A percentile compares a stretch with the other conserved stretches of the same genome.
Evolutionary conservation across 2,329 filamentous ascomycete species (phyloP).

Genomic region (Colletotrichum orbiculare): DNA sequence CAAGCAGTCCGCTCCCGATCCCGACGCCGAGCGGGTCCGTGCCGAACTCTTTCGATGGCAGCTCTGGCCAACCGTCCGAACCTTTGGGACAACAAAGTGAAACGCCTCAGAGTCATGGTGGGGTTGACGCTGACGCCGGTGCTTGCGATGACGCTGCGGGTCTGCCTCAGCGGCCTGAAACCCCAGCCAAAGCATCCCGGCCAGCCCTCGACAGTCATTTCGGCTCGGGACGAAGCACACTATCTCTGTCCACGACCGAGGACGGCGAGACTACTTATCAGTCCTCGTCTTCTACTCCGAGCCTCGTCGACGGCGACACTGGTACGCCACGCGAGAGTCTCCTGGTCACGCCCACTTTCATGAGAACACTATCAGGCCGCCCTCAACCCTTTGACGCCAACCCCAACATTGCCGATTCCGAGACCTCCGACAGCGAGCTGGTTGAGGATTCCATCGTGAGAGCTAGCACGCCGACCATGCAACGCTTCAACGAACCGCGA

Average conservation of each 20-base stretch:
- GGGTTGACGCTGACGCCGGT: conserved; percentile 26
- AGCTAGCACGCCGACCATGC: conserved; percentile 30
- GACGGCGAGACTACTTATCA: conserved; percentile 34
- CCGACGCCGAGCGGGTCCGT: conserved; percentile 22
- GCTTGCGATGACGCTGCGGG: conserved; percentile 21
- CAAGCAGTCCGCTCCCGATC: conserved; percentile 26
- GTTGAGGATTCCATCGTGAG: conserved; percentile 24
- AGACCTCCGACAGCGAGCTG: conserved; percentile 33
- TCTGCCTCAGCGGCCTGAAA: conserved; percentile 32
- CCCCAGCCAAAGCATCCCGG: conserved; percentile 26
- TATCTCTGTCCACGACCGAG: conserved; percentile 30
- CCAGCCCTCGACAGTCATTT: conserved; percentile 6
- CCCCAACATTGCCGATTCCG: conserved; percentile 29
- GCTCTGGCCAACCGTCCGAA: conserved; percentile 33
- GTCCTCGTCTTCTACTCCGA: conserved; percentile 39
- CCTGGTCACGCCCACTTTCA: conserved; percentile 37
- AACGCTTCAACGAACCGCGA: conserved; percentile 32
- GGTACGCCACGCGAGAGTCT: conserved; percentile 39
- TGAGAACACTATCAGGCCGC: conserved; percentile 32
- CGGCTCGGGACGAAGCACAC: conserved; percentile 15
- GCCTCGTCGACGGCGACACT: conserved; percentile 37
- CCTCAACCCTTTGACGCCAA: conserved; percentile 30
- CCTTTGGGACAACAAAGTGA: conserved; percentile 27
- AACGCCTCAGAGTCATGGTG: conserved; percentile 30
- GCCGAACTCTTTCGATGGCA: conserved; percentile 26